phyloP scores from a whole-genome alignment of 2,329 filamentous ascomycete species.

The Blastomyces emzantsi region DNA sequence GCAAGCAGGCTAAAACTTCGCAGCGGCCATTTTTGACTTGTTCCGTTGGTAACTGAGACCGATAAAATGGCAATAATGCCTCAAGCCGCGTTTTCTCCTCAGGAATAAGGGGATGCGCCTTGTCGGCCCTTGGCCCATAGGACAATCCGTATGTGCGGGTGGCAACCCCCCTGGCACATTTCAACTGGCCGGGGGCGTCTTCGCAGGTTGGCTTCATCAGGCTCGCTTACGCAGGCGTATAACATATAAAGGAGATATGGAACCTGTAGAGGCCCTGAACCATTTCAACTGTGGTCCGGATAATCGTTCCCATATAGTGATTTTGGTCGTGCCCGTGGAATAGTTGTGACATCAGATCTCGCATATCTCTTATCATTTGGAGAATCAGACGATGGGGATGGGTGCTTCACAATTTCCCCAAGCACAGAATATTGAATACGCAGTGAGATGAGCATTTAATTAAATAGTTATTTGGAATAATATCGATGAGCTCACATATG shows the following conservation, averaged over 20 bases:
- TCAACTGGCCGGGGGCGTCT: no score
- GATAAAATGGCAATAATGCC: background rate
- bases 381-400: background rate
- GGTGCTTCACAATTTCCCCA: background rate
- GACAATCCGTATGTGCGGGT: no score
- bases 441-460: no score
- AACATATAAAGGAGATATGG: background rate
- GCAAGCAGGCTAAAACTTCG: background rate
- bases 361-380: background rate
- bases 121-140: no score
- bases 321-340: background rate
- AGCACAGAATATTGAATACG: no score
- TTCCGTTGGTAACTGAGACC: background rate
- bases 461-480: no score
- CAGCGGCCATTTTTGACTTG: background rate
- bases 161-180: no score
- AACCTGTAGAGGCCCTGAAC: background rate
- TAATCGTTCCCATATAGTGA: background rate
- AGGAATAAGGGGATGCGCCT: background rate
- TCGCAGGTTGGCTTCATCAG: background rate
- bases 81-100: background rate
- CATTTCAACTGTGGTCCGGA: background rate
- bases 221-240: background rate
- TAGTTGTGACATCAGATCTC: background rate
- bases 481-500: no score